These are phyloP conservation scores for Mucor irregularis DNA, from an alignment of 371 early-diverging fungal species.

Conservation along the genomic window DNA sequence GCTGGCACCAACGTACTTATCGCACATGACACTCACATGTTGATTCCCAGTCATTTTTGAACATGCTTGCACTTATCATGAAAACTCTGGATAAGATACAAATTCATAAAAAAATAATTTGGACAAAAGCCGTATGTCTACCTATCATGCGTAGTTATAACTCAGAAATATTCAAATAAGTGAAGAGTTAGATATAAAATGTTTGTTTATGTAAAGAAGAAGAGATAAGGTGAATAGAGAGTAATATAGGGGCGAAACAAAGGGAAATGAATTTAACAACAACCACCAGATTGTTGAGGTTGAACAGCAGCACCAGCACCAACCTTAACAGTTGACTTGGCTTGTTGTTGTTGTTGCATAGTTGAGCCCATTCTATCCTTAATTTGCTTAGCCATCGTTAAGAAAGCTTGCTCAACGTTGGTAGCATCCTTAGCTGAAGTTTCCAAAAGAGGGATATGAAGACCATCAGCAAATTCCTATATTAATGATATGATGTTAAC, in stretches of 20 bases:
- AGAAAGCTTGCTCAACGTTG: constrained; percentile 95
- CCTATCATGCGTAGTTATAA: too few species aligned
- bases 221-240: too few species aligned
- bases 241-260: neutral
- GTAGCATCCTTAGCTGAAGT: constrained; percentile 94
- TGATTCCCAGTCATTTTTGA: too few species aligned
- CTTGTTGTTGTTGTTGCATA: constrained; percentile 34
- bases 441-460: constrained; percentile 90
- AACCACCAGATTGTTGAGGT: constrained; percentile 51
- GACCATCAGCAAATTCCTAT: constrained; percentile 87
- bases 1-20: too few species aligned
- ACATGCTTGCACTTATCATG: too few species aligned
- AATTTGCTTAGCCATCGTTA: constrained; percentile 91
- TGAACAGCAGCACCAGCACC: constrained; percentile 54
- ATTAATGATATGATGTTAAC: constrained; percentile 10
- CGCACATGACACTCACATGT: too few species aligned
- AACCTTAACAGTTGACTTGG: constrained; percentile 51
- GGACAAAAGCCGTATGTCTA: too few species aligned
- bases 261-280: constrained; percentile 38
- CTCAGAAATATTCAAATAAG: too few species aligned
- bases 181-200: neutral
- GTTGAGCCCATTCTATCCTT: constrained; percentile 63
- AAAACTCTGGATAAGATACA: too few species aligned
- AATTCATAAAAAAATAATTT: too few species aligned
- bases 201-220: constrained; percentile 1